A percentile compares a stretch with the other conserved stretches of the same genome.
phyloP scores from a whole-genome alignment of 176 grass and related monocot species.

The Raddia guianensis region DNA sequence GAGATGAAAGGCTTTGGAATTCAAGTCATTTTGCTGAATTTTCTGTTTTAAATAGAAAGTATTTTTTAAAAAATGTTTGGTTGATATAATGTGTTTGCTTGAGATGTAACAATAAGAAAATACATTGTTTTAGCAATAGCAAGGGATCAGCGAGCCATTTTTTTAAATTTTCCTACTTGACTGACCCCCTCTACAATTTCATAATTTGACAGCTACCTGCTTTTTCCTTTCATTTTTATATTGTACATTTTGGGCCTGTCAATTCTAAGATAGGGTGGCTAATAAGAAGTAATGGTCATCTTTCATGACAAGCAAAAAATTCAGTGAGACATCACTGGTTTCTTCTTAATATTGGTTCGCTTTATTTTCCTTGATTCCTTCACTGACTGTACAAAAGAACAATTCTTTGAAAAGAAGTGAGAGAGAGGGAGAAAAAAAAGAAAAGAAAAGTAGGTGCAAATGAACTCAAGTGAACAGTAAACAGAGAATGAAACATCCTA shows the following conservation, averaged over 20 bases:
- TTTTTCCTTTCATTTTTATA: background rate
- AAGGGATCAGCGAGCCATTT: background rate
- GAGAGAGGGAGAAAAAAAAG: background rate
- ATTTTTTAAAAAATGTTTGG: background rate
- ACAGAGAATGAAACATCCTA: background rate
- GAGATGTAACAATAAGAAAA: background rate
- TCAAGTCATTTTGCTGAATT: no score
- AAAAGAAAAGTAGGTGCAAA: background rate
- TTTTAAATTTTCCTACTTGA: background rate
- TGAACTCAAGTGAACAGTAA: background rate
- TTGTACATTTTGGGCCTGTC: background rate
- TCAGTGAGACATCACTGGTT: background rate
- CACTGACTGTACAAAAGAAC: background rate
- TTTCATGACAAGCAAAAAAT: conserved; percentile 27
- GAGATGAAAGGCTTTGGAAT: no score
- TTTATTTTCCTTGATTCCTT: conserved; percentile 7
- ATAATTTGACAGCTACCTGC: no score
- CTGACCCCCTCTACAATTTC: background rate
- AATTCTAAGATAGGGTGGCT: conserved; percentile 33
- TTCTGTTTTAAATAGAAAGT: background rate
- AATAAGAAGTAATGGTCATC: background rate
- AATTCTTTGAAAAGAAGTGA: background rate
- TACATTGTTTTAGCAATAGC: background rate
- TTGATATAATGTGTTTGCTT: background rate
- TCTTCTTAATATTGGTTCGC: background rate